Evolutionary conservation across 1,284 basidiomycete genomes (phyloP), one percentile per base, ranked within the genome.

Genomic region (Puccinia hordei): DNA sequence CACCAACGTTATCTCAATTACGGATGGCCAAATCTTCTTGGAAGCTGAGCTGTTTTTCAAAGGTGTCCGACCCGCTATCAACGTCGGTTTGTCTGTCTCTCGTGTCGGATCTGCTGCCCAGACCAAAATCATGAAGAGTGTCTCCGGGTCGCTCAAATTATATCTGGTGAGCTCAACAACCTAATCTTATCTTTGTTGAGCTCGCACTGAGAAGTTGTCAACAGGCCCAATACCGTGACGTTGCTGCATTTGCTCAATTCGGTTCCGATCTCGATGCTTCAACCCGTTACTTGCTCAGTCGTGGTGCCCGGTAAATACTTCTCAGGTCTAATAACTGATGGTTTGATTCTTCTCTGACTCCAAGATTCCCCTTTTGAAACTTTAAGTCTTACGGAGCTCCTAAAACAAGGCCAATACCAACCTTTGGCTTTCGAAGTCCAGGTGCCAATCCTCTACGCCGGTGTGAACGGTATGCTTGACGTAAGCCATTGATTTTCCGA

Each of bases 61-160:
- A 90, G 95, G 95, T 92, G 92, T 98, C 85, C 93, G 95, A 87
- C 95, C 95, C 83, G 96, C 96, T 84, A 98, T 98, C 88, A 98
- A 98, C 89, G 96, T 99, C 90, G 96, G 96, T 96, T 93, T 99
- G 83, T 99, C 96, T 82, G 96, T 99, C 84, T 99, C 96, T 83
- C 96, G 96, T 91, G 96, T 99, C 89, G 96, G 96, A 87, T 98
- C 96, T 75, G 95, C 96, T 86, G 96, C 96, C 86, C 96, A 99
- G 90, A 98, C 95, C 82, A 87, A 96, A 90, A 94, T 97, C 88
- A 97, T 98, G 95, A 99, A 98, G 92, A 94, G 97, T 89, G 98
- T 98, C 85, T 95, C 96, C 84, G 96, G 96, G 91, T 98, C 95
- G 83, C 91, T 98, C 85, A 99, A 99, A 90, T 91, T 99, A 77